Evolutionary conservation across 768 basidiomycete genomes (phyloP), one percentile per base, ranked within the genome.

Genomic region (Amanita muscaria): DNA sequence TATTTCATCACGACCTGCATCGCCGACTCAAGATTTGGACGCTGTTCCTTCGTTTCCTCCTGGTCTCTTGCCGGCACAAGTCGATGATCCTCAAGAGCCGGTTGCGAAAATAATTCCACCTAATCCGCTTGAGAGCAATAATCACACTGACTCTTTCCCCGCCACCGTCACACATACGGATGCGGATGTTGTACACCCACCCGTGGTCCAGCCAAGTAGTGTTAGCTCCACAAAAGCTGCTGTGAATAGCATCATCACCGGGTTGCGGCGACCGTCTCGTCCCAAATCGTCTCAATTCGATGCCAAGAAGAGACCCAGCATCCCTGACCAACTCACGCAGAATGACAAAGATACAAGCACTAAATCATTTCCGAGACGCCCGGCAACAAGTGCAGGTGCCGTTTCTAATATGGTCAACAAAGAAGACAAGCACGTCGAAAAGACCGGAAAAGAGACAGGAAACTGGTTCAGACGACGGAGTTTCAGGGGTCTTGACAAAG

Each of bases 381-480:
- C 54, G 45, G 9, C 33, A 8, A 42, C 52, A 18, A 33, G 39
- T 21, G 27, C 53, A 25, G 40, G 51, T 9, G 46, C 56, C 15
- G 38, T 42, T 37, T 22, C 49, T 21, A 40, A 48, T 33, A 42
- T 56, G 27, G 67, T 66, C 55, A 67, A 64, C 55, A 59, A 59
- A 56, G 53, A 70, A 54, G 55, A 66, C n/a, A n/a, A n/a, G n/a
- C n/a, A n/a, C n/a, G n/a, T n/a, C n/a, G 55, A 54, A 70, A 18
- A 62, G 59, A 46, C 57, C 41, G 23, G 22, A 45, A 23, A 49
- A 30, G 42, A 44, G 10, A 32, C 64, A 12, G 65, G 66, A 29
- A 50, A 54, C 3, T 80, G 78, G 77, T 77, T 77, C 51, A 53
- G 57, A 56, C 67, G 75, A 41, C 78, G 72, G 58, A 77, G 72